phyloP scores from a whole-genome alignment of 1,284 basidiomycete genomes.

The Boletus holoroseus region DNA sequence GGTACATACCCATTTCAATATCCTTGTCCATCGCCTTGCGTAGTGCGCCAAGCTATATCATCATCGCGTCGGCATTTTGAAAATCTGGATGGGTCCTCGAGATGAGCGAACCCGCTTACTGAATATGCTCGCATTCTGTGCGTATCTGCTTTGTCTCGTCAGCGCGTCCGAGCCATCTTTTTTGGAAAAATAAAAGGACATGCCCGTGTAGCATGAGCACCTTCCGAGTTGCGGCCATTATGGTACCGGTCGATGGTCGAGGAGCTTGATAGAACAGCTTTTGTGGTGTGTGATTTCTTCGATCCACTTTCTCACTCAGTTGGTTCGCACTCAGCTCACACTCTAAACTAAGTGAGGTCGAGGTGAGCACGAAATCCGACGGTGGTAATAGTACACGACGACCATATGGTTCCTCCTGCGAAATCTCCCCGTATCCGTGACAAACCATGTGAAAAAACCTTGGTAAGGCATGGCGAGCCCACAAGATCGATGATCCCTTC shows the following conservation, averaged over 20 bases:
- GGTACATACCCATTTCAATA: constrained; percentile 60
- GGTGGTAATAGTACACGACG: background rate
- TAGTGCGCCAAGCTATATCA: constrained; percentile 63
- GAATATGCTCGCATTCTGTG: constrained; percentile 77
- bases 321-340: too few relatives aligned
- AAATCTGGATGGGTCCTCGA: background rate
- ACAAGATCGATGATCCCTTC: background rate
- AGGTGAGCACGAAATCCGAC: background rate
- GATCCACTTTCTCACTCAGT: too few relatives aligned
- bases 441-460: background rate
- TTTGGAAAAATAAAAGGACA: constrained; percentile 8
- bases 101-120: constrained; percentile 62
- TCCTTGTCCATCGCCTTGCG: constrained; percentile 64
- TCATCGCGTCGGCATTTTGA: constrained; percentile 1
- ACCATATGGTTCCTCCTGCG: background rate
- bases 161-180: background rate
- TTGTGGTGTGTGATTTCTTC: background rate
- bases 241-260: background rate
- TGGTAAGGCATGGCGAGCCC: background rate
- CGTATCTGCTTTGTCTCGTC: constrained; percentile 51
- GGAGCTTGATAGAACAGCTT: background rate
- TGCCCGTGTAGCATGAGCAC: constrained; percentile 33
- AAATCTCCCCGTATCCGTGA: background rate
- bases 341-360: too few relatives aligned
- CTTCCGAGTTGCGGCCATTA: constrained; percentile 28